Evolutionary conservation across 2,329 filamentous ascomycete species (phyloP).

Genomic region (Xylaria sp.): DNA sequence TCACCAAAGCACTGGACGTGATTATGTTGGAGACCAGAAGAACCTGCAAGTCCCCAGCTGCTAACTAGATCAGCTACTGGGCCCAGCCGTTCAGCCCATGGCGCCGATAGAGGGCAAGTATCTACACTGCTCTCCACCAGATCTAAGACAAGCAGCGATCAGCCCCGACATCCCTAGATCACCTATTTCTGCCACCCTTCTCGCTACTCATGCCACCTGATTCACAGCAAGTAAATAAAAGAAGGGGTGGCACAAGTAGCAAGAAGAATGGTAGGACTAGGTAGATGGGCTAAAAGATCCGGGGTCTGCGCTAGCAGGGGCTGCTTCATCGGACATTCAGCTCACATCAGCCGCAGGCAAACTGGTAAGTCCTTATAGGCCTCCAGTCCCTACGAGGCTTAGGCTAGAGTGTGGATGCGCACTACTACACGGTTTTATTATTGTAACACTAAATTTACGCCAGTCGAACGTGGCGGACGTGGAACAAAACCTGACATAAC

Average conservation of each 20-base stretch:
- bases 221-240: too few species aligned
- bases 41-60: neutral
- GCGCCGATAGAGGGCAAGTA: neutral
- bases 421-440: neutral
- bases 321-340: conserved; percentile 16
- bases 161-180: conserved; percentile 6
- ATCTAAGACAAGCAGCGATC: conserved; percentile 5
- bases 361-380: neutral
- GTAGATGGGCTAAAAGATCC: too few species aligned
- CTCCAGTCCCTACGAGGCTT: conserved; percentile 19
- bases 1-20: neutral
- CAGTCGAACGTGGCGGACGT: neutral
- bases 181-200: too few species aligned
- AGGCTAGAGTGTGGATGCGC: neutral
- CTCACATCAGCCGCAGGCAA: conserved; percentile 29
- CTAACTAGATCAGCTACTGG: neutral
- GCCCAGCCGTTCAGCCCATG: neutral
- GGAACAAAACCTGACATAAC: neutral
- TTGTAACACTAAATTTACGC: conserved; percentile 3
- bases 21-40: neutral
- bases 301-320: conserved; percentile 21
- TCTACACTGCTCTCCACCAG: neutral
- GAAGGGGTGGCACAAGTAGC: too few species aligned
- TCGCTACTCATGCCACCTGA: too few species aligned
- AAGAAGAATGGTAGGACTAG: too few species aligned